Percentiles rank a stretch among this genome's conserved stretches.
These are phyloP conservation scores for Fusarium penzigii DNA, from an alignment of 2,329 filamentous ascomycete species.

Conservation along the genomic window DNA sequence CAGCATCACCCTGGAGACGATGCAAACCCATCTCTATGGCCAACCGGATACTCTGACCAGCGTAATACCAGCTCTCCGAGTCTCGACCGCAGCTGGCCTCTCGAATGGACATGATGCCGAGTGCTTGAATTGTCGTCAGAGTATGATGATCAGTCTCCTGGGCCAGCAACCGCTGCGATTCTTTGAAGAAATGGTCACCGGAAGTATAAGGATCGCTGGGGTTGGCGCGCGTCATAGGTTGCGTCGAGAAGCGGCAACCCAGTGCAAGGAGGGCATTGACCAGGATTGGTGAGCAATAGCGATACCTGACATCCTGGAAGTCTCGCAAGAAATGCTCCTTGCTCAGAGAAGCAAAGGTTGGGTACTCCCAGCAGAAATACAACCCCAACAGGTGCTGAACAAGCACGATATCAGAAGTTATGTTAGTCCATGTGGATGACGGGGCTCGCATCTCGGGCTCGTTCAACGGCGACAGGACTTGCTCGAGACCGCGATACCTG, in stretches of 20 bases:
- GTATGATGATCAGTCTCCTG: constrained; percentile 59
- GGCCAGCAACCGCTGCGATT: constrained; percentile 62
- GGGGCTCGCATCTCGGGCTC: constrained; percentile 46
- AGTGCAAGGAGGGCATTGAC: constrained; percentile 67
- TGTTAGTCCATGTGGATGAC: constrained; percentile 57
- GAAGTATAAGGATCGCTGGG: constrained; percentile 63
- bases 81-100: constrained; percentile 73
- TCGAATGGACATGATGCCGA: constrained; percentile 74
- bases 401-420: constrained; percentile 58
- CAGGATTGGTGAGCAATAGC: constrained; percentile 68
- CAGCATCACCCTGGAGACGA: constrained; percentile 47
- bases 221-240: constrained; percentile 63
- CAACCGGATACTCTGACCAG: constrained; percentile 70
- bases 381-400: constrained; percentile 65
- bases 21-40: constrained; percentile 73
- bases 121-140: constrained; percentile 71
- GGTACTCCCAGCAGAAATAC: constrained; percentile 77
- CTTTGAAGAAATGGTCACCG: constrained; percentile 74
- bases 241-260: constrained; percentile 68
- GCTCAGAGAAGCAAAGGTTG: constrained; percentile 71
- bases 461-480: constrained; percentile 49
- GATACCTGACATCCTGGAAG: constrained; percentile 58
- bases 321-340: constrained; percentile 71
- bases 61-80: constrained; percentile 72
- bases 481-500: constrained; percentile 45